These are phyloP conservation scores for Lycium ferocissimum DNA, from an alignment of 257 asterid genomes.

Conservation along the genomic window DNA sequence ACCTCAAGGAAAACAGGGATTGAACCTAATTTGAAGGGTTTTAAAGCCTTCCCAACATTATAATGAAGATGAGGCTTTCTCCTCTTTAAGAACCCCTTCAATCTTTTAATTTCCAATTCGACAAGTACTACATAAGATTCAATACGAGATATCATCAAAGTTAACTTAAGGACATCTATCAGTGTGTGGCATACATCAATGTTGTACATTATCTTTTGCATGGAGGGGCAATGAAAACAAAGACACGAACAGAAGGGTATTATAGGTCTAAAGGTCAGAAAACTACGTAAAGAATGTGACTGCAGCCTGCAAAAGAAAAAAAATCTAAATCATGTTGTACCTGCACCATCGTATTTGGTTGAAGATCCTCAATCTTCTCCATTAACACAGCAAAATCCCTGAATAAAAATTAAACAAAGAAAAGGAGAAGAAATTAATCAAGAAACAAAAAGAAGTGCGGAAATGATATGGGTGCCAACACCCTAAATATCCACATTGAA, in stretches of 20 bases:
- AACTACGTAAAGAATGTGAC: neutral
- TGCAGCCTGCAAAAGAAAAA: constrained; percentile 21
- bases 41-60: neutral
- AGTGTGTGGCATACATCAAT: neutral
- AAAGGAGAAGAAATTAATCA: neutral
- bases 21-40: neutral
- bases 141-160: neutral
- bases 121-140: neutral
- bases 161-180: neutral
- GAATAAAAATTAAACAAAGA: constrained; percentile 37
- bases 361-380: constrained; percentile 71
- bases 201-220: neutral
- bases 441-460: constrained; percentile 4
- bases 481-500: neutral
- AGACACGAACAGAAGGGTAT: neutral
- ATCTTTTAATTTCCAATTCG: neutral
- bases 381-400: constrained; percentile 50
- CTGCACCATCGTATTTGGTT: constrained; percentile 77
- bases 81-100: neutral
- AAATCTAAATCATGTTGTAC: constrained; percentile 42
- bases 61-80: neutral
- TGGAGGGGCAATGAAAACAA: neutral
- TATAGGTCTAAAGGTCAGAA: neutral
- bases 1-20: neutral
- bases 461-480: neutral